A percentile compares a stretch with the other conserved stretches of the same genome.
phyloP scores from a whole-genome alignment of 2,329 filamentous ascomycete genomes.

The Zasmidium citrigriseum region DNA sequence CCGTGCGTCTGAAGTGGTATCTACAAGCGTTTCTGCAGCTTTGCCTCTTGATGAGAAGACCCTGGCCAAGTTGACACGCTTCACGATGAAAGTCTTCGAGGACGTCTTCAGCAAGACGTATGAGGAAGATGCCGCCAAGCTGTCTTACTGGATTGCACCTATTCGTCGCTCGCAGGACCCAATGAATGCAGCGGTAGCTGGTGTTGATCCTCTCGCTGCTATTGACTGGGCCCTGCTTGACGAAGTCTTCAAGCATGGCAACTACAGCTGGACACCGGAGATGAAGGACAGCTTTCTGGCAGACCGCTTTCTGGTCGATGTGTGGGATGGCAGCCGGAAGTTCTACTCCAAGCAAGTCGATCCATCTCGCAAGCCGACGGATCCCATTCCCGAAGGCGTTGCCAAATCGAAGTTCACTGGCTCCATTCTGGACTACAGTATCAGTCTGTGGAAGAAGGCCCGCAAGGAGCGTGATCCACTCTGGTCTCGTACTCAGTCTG shows the following conservation, averaged over 20 bases:
- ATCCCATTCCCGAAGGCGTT: conserved; percentile 63
- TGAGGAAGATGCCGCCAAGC: conserved; percentile 59
- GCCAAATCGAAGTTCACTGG: conserved; percentile 42
- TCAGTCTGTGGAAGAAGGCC: conserved; percentile 70
- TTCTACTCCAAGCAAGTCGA: conserved; percentile 54
- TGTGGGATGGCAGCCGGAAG: conserved; percentile 58
- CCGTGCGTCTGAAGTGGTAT: conserved; percentile 59
- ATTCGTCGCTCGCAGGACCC: no score
- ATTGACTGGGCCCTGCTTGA: conserved; percentile 66
- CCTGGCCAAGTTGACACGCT: conserved; percentile 62
- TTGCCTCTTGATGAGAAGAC: conserved; percentile 48
- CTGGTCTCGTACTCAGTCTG: conserved; percentile 73
- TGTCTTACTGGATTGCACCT: conserved; percentile 86
- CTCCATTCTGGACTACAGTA: conserved; percentile 77
- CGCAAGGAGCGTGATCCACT: conserved; percentile 47
- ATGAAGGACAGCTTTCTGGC: conserved; percentile 44
- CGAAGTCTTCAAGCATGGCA: conserved; percentile 40
- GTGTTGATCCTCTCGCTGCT: conserved; percentile 24
- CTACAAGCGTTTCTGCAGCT: conserved; percentile 42
- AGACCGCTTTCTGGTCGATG: conserved; percentile 58
- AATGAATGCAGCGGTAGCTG: no score
- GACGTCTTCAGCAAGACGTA: conserved; percentile 91
- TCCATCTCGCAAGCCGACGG: conserved; percentile 61
- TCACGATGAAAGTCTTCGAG: conserved; percentile 74
- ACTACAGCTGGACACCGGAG: conserved; percentile 48